Conservation (phyloP, 164 flowering plant genomes). For the Chimonanthus salicifolius region DNA sequence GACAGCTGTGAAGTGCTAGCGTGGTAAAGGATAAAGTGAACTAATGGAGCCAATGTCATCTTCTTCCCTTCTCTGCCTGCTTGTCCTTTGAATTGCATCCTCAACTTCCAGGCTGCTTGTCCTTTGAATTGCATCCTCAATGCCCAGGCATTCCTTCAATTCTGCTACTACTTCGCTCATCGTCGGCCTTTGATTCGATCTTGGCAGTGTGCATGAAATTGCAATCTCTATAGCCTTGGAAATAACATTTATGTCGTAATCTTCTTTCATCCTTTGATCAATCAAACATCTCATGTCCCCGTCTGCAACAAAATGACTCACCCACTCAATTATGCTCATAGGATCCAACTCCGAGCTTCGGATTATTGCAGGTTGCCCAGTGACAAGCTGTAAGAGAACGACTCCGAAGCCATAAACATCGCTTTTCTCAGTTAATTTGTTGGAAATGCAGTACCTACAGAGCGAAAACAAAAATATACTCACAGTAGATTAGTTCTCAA, state of each 20-base stretch:
- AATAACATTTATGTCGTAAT: slow-evolving; percentile 23
- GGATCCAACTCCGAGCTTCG: not conserved
- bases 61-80: too few relatives aligned
- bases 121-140: slow-evolving; percentile 7
- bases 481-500: too few relatives aligned
- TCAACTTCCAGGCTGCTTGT: too few relatives aligned
- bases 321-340: slow-evolving; percentile 31
- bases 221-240: slow-evolving; percentile 45
- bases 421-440: slow-evolving; percentile 39
- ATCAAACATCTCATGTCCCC: slow-evolving; percentile 30
- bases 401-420: slow-evolving; percentile 53
- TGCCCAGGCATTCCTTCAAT: slow-evolving; percentile 19
- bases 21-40: too few relatives aligned
- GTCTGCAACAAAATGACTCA: slow-evolving; percentile 15
- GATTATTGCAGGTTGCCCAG: slow-evolving; percentile 28
- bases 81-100: too few relatives aligned
- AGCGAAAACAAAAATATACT: too few relatives aligned
- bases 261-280: slow-evolving; percentile 34
- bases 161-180: slow-evolving; percentile 27
- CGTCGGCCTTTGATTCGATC: slow-evolving; percentile 26
- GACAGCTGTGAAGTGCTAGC: too few relatives aligned
- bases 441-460: slow-evolving; percentile 24
- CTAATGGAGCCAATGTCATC: too few relatives aligned
- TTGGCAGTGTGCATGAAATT: slow-evolving; percentile 29
- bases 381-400: slow-evolving; percentile 42